phyloP scores from a whole-genome alignment of 176 grass and related monocot genomes.

The Alloteropsis semialata region DNA sequence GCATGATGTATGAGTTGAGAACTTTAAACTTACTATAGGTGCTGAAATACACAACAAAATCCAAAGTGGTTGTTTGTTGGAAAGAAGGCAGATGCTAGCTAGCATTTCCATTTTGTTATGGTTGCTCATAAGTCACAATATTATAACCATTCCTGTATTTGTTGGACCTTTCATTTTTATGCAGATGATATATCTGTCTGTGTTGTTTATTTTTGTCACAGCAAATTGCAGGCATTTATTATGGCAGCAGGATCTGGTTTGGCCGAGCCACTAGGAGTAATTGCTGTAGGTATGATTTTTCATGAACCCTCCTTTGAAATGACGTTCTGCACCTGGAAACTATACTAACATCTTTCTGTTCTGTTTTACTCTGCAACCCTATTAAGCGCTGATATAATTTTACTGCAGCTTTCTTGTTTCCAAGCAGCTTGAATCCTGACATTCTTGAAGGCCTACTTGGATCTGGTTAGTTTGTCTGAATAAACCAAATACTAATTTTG shows the following conservation, averaged over 20 bases:
- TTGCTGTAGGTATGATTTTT: constrained; percentile 71
- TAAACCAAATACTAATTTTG: not conserved
- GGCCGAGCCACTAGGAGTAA: constrained; percentile 80
- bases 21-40: not conserved
- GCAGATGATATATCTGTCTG: not conserved
- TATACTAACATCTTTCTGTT: not conserved
- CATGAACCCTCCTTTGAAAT: not conserved
- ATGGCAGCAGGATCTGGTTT: constrained; percentile 71
- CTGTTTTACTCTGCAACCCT: not conserved
- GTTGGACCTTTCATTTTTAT: not conserved
- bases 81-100: not conserved
- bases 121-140: not conserved
- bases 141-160: constrained; percentile 1
- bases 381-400: not conserved
- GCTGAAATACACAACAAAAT: not conserved
- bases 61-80: not conserved
- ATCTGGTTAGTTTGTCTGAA: constrained; percentile 59
- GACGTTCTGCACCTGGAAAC: constrained; percentile 19
- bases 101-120: constrained; percentile 14
- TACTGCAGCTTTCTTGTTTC: constrained; percentile 80
- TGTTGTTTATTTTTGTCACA: constrained; percentile 32
- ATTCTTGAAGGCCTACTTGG: constrained; percentile 95
- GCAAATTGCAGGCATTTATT: constrained; percentile 88
- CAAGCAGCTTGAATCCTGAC: constrained; percentile 76
- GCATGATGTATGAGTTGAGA: not conserved